Base-by-base conservation (phyloP, 1,284 basidiomycete species). In the Naganishia liquefaciens region DNA sequence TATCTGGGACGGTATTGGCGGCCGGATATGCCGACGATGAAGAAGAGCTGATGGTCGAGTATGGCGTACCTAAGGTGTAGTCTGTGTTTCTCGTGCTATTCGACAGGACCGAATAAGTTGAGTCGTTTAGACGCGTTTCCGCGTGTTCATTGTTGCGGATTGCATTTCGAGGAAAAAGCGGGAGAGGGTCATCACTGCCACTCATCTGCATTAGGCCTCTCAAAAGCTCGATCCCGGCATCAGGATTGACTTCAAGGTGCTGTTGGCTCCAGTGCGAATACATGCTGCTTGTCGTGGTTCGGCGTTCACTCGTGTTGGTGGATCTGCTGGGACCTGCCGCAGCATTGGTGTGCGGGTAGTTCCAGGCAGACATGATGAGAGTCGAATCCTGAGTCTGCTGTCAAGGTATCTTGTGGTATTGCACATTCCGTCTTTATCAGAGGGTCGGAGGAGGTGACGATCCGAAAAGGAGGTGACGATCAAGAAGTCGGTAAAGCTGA, bases 211-310 rank as follows among this genome's bases (percentile, higher is more conserved):
- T 60, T n/a, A 60, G 21, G 11, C 57, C 57, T 40, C 37, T 28
- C 19, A 60, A 33, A 17, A 60, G 46, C n/a, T 60, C 57, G 33
- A 50, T 50, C 3, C 57, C 57, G n/a, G 57, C 57, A 50, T 60
- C 47, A 11, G 57, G 57, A 15, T 60, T 60, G 11, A 33, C 37
- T 40, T 60, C 46, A 21, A 60, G 46, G n/a, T 60, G 57, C 10
- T 60, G 57, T 28, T 60, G 57, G 40, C 57, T 60, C 57, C 57
- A 60, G 21, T 60, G 57, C 9, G 57, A 50, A 27, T 60, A 60
- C 7, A 46, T 60, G n/a, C 49, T 25, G 33, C 49, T 49, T n/a
- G 57, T 42, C 11, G 33, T 27, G 2, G 23, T 21, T 13, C 46
- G 57, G 2, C 57, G 46, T 19, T 60, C 51, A 19, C 5, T 19